A percentile compares a stretch with the other conserved stretches of the same genome.
These are phyloP conservation scores for Acaromyces ingoldii DNA, from an alignment of 1,284 basidiomycete genomes.

Conservation along the genomic window DNA sequence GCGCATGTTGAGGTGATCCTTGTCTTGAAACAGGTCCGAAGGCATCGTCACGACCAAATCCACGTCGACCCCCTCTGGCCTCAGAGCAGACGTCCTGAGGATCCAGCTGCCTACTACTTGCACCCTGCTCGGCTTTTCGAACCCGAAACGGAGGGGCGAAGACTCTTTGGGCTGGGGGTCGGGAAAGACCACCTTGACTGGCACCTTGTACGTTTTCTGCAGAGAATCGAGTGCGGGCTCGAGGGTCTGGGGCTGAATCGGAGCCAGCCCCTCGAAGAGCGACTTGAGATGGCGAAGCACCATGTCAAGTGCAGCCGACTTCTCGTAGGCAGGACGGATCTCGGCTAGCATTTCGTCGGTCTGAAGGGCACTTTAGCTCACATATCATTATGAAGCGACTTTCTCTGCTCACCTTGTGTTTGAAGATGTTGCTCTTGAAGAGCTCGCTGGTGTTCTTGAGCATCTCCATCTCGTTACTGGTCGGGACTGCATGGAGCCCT, in stretches of 20 bases:
- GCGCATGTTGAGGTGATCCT: slow-evolving; percentile 83
- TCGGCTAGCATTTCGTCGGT: slow-evolving; percentile 47
- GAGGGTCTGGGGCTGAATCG: slow-evolving; percentile 24
- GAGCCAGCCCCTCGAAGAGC: slow-evolving; percentile 21
- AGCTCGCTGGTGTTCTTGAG: slow-evolving; percentile 74
- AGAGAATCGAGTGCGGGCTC: slow-evolving; percentile 39
- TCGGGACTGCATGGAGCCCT: slow-evolving; percentile 56
- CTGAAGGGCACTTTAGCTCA: slow-evolving; percentile 4
- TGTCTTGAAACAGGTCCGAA: slow-evolving; percentile 80
- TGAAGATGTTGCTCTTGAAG: slow-evolving; percentile 76
- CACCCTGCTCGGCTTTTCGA: slow-evolving; percentile 81
- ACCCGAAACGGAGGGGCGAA: slow-evolving; percentile 63
- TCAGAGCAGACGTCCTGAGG: slow-evolving; percentile 33
- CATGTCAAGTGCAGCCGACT: slow-evolving; percentile 33
- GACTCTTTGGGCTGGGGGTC: slow-evolving; percentile 39
- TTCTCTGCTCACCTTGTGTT: slow-evolving; percentile 63
- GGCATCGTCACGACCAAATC: slow-evolving; percentile 46
- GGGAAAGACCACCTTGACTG: slow-evolving; percentile 54
- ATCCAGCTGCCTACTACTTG: slow-evolving; percentile 51
- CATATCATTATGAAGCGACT: neutral
- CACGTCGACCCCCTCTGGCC: slow-evolving; percentile 40
- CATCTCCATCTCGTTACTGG: slow-evolving; percentile 64
- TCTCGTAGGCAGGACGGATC: slow-evolving; percentile 28
- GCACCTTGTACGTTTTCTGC: slow-evolving; percentile 55
- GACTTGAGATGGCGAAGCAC: slow-evolving; percentile 40